phyloP scores from a whole-genome alignment of 2,329 filamentous ascomycete genomes.

The Fusarium citri region DNA sequence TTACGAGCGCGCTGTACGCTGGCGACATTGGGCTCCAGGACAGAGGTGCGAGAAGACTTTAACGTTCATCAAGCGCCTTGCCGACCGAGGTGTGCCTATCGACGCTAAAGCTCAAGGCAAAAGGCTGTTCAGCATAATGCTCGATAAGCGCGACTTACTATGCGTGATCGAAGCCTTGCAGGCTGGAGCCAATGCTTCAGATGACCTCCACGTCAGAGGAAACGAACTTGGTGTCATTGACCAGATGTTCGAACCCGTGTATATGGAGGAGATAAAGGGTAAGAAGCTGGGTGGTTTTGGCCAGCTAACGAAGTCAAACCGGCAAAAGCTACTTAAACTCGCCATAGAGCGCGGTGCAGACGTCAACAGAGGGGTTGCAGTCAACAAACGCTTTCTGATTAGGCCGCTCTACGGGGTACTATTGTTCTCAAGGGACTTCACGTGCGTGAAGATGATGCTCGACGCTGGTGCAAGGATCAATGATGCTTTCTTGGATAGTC shows the following conservation, averaged over 20 bases:
- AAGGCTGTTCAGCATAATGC: background rate
- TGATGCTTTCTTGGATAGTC: background rate
- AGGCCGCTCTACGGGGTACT: slow-evolving; percentile 5
- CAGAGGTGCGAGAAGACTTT: background rate
- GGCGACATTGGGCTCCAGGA: background rate
- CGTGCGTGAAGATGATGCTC: slow-evolving; percentile 5
- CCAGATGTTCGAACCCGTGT: too few species aligned
- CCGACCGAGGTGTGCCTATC: slow-evolving; percentile 4
- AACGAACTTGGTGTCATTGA: too few species aligned
- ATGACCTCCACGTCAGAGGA: background rate
- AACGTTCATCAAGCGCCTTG: background rate
- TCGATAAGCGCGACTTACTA: background rate
- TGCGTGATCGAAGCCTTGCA: slow-evolving; percentile 7
- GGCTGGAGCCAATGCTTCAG: slow-evolving; percentile 1
- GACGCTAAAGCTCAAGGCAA: background rate
- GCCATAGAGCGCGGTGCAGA: slow-evolving; percentile 3
- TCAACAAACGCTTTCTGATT: too few species aligned
- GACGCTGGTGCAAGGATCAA: slow-evolving; percentile 9
- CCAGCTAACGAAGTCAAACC: too few species aligned
- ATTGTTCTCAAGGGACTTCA: background rate
- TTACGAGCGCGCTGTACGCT: too few species aligned
- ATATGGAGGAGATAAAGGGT: too few species aligned
- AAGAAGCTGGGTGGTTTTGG: too few species aligned
- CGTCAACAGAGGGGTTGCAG: background rate
- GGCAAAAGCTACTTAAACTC: background rate